Percentiles rank a stretch among this genome's conserved stretches.
Conservation (phyloP, 2,329 filamentous ascomycete genomes). For the Sclerotinia spermophila region DNA sequence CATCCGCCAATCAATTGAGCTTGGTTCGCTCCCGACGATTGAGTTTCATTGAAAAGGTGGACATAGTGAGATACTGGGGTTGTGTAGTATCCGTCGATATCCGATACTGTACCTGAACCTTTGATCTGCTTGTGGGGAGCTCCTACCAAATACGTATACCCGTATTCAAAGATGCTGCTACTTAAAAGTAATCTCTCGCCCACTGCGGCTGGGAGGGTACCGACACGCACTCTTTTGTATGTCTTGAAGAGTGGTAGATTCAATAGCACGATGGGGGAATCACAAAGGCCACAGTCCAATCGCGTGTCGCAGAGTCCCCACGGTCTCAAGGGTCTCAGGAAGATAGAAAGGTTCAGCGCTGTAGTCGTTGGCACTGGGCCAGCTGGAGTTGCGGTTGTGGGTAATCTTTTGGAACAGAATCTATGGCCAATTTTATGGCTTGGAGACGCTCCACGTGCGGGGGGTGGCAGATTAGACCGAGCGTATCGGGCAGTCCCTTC, state of each 20-base stretch:
- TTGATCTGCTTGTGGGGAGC: not conserved
- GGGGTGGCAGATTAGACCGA: constrained; percentile 49
- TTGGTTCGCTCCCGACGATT: not conserved
- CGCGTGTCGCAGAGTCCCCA: not conserved
- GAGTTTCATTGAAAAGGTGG: not conserved
- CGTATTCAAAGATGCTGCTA: not conserved
- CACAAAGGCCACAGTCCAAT: not conserved
- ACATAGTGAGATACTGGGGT: not conserved
- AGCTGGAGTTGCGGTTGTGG: constrained; percentile 56
- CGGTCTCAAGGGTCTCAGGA: not conserved
- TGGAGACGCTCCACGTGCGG: constrained; percentile 47
- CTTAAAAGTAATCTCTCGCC: constrained; percentile 1
- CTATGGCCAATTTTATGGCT: constrained; percentile 54
- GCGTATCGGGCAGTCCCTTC: constrained; percentile 59
- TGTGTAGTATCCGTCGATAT: not conserved
- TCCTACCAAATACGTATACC: not conserved
- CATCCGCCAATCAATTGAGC: not conserved
- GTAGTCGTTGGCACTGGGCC: constrained; percentile 58
- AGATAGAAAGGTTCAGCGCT: constrained; percentile 43
- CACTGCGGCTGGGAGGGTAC: constrained; percentile 5
- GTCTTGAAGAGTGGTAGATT: constrained; percentile 10
- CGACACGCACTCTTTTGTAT: constrained; percentile 4
- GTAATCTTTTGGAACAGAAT: constrained; percentile 56
- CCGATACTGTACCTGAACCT: not conserved
- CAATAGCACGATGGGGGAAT: not conserved